These are phyloP conservation scores for Fusarium pseudograminearum DNA, from an alignment of 2,329 filamentous ascomycete species.

Conservation along the genomic window DNA sequence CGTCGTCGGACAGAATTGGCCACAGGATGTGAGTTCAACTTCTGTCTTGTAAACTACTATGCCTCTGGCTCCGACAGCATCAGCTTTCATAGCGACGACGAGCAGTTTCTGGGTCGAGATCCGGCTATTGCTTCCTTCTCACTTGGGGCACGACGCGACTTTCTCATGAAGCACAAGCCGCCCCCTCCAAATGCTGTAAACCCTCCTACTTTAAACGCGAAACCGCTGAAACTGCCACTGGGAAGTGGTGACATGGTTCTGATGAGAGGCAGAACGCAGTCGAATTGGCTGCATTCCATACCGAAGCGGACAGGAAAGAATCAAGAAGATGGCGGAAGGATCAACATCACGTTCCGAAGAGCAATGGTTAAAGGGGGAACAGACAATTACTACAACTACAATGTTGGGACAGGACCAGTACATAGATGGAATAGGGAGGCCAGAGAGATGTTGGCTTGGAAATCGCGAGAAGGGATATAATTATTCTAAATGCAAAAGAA, in stretches of 20 bases:
- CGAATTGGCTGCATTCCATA: conserved; percentile 81
- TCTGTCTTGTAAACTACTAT: conserved; percentile 87
- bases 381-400: conserved; percentile 88
- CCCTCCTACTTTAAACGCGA: conserved; percentile 45
- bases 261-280: conserved; percentile 81
- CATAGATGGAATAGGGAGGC: conserved; percentile 73
- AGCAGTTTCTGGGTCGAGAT: conserved; percentile 76
- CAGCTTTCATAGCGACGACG: conserved; percentile 83
- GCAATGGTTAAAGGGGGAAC: conserved; percentile 79
- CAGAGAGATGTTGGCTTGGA: conserved; percentile 63
- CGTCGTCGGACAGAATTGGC: conserved; percentile 72
- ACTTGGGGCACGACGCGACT: conserved; percentile 78
- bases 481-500: conserved; percentile 16
- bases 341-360: conserved; percentile 83
- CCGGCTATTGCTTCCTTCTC: conserved; percentile 82
- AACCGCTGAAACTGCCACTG: conserved; percentile 65
- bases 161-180: conserved; percentile 83
- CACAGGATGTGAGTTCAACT: conserved; percentile 78
- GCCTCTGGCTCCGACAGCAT: conserved; percentile 82
- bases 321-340: conserved; percentile 71
- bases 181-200: conserved; percentile 52
- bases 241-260: conserved; percentile 81
- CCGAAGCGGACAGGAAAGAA: conserved; percentile 77
- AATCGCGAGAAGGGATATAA: conserved; percentile 43
- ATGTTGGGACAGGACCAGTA: conserved; percentile 77